Base-by-base conservation (phyloP, 208 protist genomes). In the Strigomonas culicis region DNA sequence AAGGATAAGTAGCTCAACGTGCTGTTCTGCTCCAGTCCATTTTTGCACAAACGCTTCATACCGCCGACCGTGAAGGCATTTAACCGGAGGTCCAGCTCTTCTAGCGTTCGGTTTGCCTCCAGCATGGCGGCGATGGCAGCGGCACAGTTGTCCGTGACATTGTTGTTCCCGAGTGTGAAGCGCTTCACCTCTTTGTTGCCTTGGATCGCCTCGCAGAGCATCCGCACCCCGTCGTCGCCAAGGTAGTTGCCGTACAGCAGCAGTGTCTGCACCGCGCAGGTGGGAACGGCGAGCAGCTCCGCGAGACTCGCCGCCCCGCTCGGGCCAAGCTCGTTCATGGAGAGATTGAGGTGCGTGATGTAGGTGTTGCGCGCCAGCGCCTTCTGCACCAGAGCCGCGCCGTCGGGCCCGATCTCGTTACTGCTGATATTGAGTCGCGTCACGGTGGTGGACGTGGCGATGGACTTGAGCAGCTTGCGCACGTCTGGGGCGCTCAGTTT, bases 341-440 rank as follows among this genome's bases (percentile, higher is more conserved):
- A 94, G 21, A 95, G 50, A 52, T 97, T 88, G n/a, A 97, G 79
- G 17, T 73, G 83, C 11, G 80, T 83, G 31, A 97, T 63, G 70
- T 86, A 95, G 2, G 80, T 86, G 72, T 93, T 95, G 63, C 86
- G 81, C 66, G 93, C 86, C 7, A 97, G 79, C 30, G 71, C 79
- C 24, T 79, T 80, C 4, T 75, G 58, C 19, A 93, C 32, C 22
- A 93, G 56, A 24, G 69, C 74, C 25, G 86, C 88, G 0, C 88
- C 92, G 22, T 93, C 88, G 4, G 86, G 79, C 0, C 88, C 86
- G 13, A 97, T 65, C 57, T 92, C 93, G 75, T 97, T 97, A 30
- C 77, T 59, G 17, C 64, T 74, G 3, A 94, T 52, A 0, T 77
- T 77, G 8, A 97, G 69, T 11, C 75, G 83, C 13, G 63, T 84